Conservation (phyloP, 1,139 yeast species). For the Trichomonascaceae sp. region DNA sequence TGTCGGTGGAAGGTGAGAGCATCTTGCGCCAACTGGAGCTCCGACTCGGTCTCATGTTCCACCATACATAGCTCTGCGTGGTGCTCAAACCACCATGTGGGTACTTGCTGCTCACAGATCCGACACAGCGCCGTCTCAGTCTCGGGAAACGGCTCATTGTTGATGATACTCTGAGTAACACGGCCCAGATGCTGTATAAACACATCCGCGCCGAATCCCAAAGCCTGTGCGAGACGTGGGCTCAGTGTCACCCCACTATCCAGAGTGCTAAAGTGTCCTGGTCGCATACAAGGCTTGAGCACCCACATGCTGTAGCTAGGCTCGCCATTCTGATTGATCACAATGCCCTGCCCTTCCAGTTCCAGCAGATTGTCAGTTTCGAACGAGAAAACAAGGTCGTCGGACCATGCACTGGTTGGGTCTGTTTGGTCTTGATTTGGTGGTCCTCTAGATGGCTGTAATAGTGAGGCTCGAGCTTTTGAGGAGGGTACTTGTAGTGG, state of each 20-base stretch:
- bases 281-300: constrained; percentile 58
- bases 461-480: constrained; percentile 3
- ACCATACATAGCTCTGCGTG: constrained; percentile 82
- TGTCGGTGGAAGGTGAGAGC: constrained; percentile 57
- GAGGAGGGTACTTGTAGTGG: background rate
- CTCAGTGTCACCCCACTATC: constrained; percentile 41
- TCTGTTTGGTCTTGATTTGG: constrained; percentile 2
- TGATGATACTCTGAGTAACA: constrained; percentile 46
- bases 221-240: constrained; percentile 45
- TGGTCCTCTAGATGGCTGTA: constrained; percentile 5
- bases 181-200: constrained; percentile 60
- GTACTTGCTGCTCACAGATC: constrained; percentile 83
- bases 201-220: constrained; percentile 84
- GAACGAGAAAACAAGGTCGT: constrained; percentile 9
- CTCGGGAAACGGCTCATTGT: constrained; percentile 52
- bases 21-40: constrained; percentile 70
- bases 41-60: constrained; percentile 74
- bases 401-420: constrained; percentile 2
- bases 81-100: constrained; percentile 92
- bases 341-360: constrained; percentile 90
- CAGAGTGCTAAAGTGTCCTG: constrained; percentile 42
- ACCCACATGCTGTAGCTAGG: constrained; percentile 78
- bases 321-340: constrained; percentile 57
- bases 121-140: constrained; percentile 76
- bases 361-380: constrained; percentile 28